Base-by-base conservation (phyloP, 257 asterid species). In the Nicotiana tomentosiformis region DNA sequence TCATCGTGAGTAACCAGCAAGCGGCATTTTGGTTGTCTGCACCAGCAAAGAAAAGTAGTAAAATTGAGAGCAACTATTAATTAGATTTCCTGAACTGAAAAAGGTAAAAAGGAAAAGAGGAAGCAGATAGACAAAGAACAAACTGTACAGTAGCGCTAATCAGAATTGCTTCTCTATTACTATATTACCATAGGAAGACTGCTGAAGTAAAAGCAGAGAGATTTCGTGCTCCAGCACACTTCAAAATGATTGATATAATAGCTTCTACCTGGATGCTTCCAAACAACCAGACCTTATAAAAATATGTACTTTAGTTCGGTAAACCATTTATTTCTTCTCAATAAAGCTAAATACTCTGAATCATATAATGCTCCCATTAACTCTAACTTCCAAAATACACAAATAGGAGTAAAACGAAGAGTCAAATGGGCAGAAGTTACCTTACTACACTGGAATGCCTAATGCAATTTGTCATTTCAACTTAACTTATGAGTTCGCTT, bases 1-100 rank as follows among this genome's bases (percentile, higher is more conserved):
- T 96, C 99, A 85, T 96, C 98, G 83, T 96, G 99, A 84, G 99
- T 93, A 80, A 91, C 91, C 84, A 96, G 88, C 72, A 96, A 87
- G 77, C 92, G 91, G 86, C 99, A 96, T 72, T 92, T 90, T 77
- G 95, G 53, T 91, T 91, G 91, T 87, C 99, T 94, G 97, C 91
- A 85, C 29, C 86, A 86, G n/a, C 64, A 43, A 74, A 81, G 82
- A 56, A 26, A 77, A 79, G 68, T 29, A 43, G 57, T 57, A 83
- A 29, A 76, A 85, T 80, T 85, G 78, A 80, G 64, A 86, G 68
- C 60, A 81, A 64, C 68, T 16, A 29, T 67, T 43, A 33, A 39
- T 23, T 23, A 77, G 4, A 82, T 18, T 43, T 70, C 74, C 76
- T 39, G 23, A 37, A 78, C 16, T 29, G 16, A 1, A 26, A 81